These are phyloP conservation scores for Chaetothyriales sp. DNA, from an alignment of 2,329 filamentous ascomycete species.

Conservation along the genomic window DNA sequence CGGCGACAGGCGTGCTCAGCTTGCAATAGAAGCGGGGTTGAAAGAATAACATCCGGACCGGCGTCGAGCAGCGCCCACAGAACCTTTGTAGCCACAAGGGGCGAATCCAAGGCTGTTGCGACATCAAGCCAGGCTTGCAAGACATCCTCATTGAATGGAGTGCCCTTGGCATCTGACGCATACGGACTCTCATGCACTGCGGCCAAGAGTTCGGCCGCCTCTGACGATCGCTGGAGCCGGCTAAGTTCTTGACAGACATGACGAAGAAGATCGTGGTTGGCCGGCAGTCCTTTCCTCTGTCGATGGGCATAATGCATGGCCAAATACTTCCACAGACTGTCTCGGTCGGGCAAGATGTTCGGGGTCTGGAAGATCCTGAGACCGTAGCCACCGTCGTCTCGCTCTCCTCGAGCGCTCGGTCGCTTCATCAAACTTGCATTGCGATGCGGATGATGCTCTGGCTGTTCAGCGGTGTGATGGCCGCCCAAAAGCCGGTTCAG, in stretches of 20 bases:
- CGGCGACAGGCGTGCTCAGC: not conserved
- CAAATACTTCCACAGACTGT: not conserved
- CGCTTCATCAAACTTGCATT: not conserved
- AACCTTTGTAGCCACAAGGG: slow-evolving; percentile 1
- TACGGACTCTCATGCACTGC: slow-evolving; percentile 8
- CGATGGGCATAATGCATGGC: not conserved
- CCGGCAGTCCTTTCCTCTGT: not conserved
- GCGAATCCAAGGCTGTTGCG: slow-evolving; percentile 3
- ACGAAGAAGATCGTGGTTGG: slow-evolving; percentile 4
- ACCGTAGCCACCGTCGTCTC: not conserved
- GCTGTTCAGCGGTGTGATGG: not conserved
- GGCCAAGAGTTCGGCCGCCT: slow-evolving; percentile 8
- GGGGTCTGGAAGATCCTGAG: not conserved
- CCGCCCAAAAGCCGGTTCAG: not conserved
- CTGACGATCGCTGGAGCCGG: not conserved
- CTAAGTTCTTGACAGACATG: not conserved
- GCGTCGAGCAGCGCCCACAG: slow-evolving; percentile 10
- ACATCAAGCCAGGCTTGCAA: slow-evolving; percentile 11
- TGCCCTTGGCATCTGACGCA: slow-evolving; percentile 4
- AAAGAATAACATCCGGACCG: not conserved
- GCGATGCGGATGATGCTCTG: not conserved
- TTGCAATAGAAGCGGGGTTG: not conserved
- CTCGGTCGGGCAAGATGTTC: not conserved
- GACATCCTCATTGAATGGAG: slow-evolving; percentile 7
- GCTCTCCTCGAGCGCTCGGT: too few species aligned